Percentiles rank a stretch among this genome's conserved stretches.
These are phyloP conservation scores for Backusella tarrabulga DNA, from an alignment of 192 early-diverging fungal genomes.

Conservation along the genomic window DNA sequence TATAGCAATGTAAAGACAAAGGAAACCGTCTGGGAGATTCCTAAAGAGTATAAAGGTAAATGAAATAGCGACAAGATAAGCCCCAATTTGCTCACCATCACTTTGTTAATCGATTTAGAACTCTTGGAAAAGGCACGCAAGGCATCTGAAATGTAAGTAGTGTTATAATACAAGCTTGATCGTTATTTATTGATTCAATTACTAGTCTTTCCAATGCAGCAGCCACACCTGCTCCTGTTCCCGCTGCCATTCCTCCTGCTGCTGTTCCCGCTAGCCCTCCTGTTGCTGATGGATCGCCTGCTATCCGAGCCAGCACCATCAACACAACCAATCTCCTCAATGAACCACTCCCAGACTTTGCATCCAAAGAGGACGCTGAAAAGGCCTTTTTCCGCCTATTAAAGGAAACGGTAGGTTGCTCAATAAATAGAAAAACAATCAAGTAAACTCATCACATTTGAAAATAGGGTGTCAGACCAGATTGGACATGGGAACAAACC, in stretches of 20 bases:
- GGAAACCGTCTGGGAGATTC: conserved; percentile 86
- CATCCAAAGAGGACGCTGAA: conserved; percentile 79
- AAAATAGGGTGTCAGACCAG: conserved; percentile 65
- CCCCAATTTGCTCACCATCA: too few species aligned
- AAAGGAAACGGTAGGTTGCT: conserved; percentile 53
- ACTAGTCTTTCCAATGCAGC: not conserved
- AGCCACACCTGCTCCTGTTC: not conserved
- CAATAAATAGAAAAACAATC: not conserved
- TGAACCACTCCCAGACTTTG: conserved; percentile 52
- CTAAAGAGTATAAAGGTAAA: conserved; percentile 64
- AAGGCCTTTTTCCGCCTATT: conserved; percentile 76
- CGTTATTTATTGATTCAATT: not conserved
- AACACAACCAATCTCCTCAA: conserved; percentile 14
- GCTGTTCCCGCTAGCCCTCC: not conserved
- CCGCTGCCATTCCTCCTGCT: not conserved
- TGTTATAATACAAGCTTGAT: too few species aligned
- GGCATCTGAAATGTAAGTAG: conserved; percentile 22
- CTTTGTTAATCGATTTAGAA: conserved; percentile 15
- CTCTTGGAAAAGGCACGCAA: conserved; percentile 36
- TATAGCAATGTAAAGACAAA: conserved; percentile 80
- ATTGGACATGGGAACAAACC: conserved; percentile 94
- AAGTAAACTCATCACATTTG: not conserved
- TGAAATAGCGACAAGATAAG: too few species aligned
- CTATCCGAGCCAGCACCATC: conserved; percentile 11
- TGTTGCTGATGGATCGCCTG: not conserved